Base-by-base conservation (phyloP, 2,329 filamentous ascomycete species). In the Colletotrichum melonis region DNA sequence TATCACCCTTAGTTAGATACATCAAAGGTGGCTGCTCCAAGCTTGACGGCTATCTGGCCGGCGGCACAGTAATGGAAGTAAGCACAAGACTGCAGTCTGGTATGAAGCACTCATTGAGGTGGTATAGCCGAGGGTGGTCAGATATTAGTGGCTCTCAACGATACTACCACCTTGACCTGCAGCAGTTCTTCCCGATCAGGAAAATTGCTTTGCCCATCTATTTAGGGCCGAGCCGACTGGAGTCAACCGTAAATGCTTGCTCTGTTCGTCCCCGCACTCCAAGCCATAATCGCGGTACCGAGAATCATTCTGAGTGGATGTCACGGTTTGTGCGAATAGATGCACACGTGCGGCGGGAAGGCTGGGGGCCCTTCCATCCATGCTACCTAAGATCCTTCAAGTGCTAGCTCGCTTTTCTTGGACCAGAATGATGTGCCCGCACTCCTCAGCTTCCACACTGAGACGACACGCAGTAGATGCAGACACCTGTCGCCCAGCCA, bases 161-260 rank as follows among this genome's bases (percentile, higher is more conserved):
- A 19, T 42, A 42, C 19, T 30, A 16, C 14, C 3, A 19, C 12
- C 26, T 30, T n/a, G 58, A 38, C 35, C 42, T 46, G 58, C 58
- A 62, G 58, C 58, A 62, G 58, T 62, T 62, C 58, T 26, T 62
- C 35, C 58, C 12, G 22, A 28, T 42, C 8, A 62, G 58, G 35
- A 5, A 28, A 2, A 6, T 42, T 9, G 9, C 35, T 46, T 3
- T 62, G 19, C n/a, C 16, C 28, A 58, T 58, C 55, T 58, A 58
- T 58, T 58, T 58, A 58, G 55, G 55, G 28, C 55, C 55, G 55
- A 35, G 32, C 55, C 55, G 35, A 28, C 38, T 19, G 5, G 16
- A 19, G 16, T 42, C 35, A n/a, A 28, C 35, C 58, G 8, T 12
- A 26, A 16, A 14, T 11, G 28, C 28, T 62, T 1, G 8, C 19